phyloP scores from a whole-genome alignment of 495 filamentous ascomycete species.

The Staphylotrichum longicolle region DNA sequence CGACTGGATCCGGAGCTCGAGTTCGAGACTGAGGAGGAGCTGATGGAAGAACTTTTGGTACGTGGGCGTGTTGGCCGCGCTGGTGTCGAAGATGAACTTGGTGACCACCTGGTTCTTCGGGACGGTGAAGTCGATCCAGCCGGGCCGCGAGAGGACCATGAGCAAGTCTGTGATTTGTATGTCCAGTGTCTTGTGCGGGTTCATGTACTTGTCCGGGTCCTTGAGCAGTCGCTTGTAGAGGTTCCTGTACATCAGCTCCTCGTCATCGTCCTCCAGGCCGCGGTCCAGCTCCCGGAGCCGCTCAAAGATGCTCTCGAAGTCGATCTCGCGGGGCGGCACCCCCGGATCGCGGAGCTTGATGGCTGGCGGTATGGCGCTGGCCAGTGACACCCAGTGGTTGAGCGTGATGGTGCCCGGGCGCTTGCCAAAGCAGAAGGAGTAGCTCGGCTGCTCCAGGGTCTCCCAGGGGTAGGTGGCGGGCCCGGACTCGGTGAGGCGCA shows the following conservation, averaged over 20 bases:
- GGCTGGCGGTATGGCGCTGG: conserved; percentile 46
- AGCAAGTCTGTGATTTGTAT: conserved; percentile 67
- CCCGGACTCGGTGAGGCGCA: conserved; percentile 40
- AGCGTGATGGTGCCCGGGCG: conserved; percentile 61
- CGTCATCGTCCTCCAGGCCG: conserved; percentile 57
- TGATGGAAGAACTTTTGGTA: conserved; percentile 70
- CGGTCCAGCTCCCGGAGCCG: conserved; percentile 55
- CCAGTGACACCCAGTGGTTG: conserved; percentile 55
- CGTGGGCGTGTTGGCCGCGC: conserved; percentile 41
- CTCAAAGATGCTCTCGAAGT: conserved; percentile 51
- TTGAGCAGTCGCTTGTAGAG: conserved; percentile 52
- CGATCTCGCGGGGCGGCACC: conserved; percentile 52
- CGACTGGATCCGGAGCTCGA: conserved; percentile 61
- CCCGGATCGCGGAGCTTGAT: conserved; percentile 52
- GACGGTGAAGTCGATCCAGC: conserved; percentile 68
- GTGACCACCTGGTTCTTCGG: conserved; percentile 64
- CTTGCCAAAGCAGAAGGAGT: conserved; percentile 56
- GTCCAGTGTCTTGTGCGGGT: conserved; percentile 57
- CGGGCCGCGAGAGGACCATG: conserved; percentile 56
- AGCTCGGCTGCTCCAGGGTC: conserved; percentile 63
- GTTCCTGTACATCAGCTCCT: conserved; percentile 52
- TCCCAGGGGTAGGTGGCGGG: conserved; percentile 56
- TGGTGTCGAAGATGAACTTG: conserved; percentile 46
- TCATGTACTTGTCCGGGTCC: conserved; percentile 51
- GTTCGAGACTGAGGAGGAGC: conserved; percentile 64